These are phyloP conservation scores for Botryotinia narcissicola DNA, from an alignment of 2,329 filamentous ascomycete genomes.

Conservation along the genomic window DNA sequence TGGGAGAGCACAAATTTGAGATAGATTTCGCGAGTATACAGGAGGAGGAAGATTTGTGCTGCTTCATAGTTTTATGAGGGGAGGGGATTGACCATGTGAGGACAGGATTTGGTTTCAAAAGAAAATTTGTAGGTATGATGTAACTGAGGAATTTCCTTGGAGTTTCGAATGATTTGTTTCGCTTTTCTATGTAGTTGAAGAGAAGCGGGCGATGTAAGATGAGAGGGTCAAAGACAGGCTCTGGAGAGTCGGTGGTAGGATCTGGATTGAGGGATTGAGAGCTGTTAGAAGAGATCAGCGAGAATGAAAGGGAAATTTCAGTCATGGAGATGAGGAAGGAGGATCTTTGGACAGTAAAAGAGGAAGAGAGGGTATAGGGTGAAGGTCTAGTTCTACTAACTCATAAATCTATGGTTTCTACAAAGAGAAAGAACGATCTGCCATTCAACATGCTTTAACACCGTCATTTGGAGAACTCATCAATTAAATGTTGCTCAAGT, in stretches of 20 bases:
- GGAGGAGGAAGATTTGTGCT: background rate
- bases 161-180: fast-evolving
- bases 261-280: background rate
- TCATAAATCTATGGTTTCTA: no score
- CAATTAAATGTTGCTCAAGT: background rate
- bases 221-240: fast-evolving
- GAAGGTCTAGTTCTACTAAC: background rate
- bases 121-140: no score
- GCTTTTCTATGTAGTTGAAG: background rate
- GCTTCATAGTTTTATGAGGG: fast-evolving
- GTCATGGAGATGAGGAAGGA: background rate
- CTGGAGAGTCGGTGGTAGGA: background rate
- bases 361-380: background rate
- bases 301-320: fast-evolving
- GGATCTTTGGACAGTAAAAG: fast-evolving
- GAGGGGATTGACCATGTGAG: background rate
- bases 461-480: background rate
- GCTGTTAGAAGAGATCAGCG: background rate
- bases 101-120: background rate
- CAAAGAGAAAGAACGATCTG: background rate
- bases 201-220: background rate
- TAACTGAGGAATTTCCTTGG: fast-evolving
- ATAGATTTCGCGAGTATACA: fast-evolving
- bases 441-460: no score
- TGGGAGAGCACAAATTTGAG: background rate